These are phyloP conservation scores for Fermentozyma sake DNA, from an alignment of 1,139 yeast genomes.

Conservation along the genomic window DNA sequence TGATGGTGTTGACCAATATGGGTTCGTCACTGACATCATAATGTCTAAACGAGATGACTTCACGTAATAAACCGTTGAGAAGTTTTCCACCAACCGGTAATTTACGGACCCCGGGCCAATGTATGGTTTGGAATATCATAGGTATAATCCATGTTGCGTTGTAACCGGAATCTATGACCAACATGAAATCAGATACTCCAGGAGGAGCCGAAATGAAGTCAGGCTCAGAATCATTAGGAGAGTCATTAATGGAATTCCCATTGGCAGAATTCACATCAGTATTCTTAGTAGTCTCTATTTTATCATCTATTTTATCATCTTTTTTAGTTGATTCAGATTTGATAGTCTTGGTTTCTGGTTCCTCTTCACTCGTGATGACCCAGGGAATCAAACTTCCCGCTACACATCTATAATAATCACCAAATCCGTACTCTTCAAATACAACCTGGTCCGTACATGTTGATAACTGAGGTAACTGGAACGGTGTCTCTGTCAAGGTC, in stretches of 20 bases:
- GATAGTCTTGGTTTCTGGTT: too few relatives aligned
- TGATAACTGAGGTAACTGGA: conserved; percentile 77
- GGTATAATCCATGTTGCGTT: conserved; percentile 88
- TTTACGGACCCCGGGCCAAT: conserved; percentile 74
- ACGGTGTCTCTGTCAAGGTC: conserved; percentile 72
- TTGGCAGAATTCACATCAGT: too few relatives aligned
- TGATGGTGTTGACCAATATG: conserved; percentile 74
- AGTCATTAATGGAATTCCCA: conserved; percentile 18
- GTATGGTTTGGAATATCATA: conserved; percentile 70
- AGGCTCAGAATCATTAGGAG: too few relatives aligned
- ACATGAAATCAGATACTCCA: conserved; percentile 74
- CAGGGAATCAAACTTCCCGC: conserved; percentile 74
- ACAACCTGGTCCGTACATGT: conserved; percentile 86
- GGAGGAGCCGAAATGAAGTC: too few relatives aligned
- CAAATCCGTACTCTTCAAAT: conserved; percentile 89
- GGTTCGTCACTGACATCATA: conserved; percentile 94
- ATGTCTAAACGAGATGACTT: conserved; percentile 83
- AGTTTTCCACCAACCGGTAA: conserved; percentile 81
- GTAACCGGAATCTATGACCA: conserved; percentile 86
- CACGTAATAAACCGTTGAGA: conserved; percentile 77
- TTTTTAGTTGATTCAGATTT: too few relatives aligned
- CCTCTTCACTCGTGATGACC: too few relatives aligned
- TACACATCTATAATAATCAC: conserved; percentile 55
- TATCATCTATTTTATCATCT: too few relatives aligned
- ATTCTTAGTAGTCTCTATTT: too few relatives aligned